phyloP scores from a whole-genome alignment of 2,329 filamentous ascomycete species.

The Scedosporium apiospermum region DNA sequence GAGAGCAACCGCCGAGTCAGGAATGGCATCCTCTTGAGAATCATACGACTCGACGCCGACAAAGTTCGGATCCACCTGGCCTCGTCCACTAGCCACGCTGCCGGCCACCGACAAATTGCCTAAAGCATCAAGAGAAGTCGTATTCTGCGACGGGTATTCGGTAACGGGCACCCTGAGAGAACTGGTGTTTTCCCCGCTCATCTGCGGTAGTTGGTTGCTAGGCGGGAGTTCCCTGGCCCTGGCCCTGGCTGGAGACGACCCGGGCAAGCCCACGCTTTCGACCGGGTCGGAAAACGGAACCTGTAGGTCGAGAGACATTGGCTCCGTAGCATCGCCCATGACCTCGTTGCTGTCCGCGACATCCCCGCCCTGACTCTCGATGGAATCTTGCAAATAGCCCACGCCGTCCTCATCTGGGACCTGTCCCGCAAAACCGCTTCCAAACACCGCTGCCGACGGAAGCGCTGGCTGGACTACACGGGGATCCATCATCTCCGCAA shows the following conservation, averaged over 20 bases:
- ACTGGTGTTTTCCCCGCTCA: background rate
- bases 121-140: background rate
- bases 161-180: background rate
- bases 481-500: constrained; percentile 57
- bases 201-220: background rate
- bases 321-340: background rate
- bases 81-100: background rate
- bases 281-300: background rate
- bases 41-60: background rate
- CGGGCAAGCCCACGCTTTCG: no score
- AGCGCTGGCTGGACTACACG: constrained; percentile 45
- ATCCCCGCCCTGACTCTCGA: background rate
- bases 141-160: background rate
- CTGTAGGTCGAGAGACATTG: background rate
- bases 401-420: background rate
- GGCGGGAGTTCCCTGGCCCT: background rate
- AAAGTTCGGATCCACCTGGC: background rate
- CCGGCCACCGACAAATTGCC: background rate
- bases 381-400: background rate
- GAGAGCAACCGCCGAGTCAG: background rate
- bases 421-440: background rate
- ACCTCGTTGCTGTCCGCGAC: background rate
- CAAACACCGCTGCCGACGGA: background rate
- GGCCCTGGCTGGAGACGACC: background rate
- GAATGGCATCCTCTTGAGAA: background rate